These are phyloP conservation scores for Ustilago vetiveriae DNA, from an alignment of 1,284 basidiomycete genomes.

Conservation along the genomic window DNA sequence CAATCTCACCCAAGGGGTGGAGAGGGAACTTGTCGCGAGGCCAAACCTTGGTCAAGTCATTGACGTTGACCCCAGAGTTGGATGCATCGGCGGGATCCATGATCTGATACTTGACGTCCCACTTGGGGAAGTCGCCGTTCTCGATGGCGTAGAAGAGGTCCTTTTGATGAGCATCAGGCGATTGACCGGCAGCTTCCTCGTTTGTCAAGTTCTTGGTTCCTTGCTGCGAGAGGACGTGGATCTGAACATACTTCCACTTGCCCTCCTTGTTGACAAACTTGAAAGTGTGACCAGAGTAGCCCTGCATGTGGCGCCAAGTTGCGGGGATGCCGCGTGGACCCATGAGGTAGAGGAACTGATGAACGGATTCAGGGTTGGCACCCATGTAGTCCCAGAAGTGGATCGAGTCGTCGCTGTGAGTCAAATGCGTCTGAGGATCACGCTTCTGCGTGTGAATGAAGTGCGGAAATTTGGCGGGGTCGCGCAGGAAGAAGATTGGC, in stretches of 20 bases:
- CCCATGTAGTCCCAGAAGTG: constrained; percentile 54
- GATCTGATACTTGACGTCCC: constrained; percentile 59
- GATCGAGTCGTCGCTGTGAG: constrained; percentile 40
- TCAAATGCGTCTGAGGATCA: constrained; percentile 45
- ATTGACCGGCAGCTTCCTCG: constrained; percentile 39
- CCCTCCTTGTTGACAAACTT: constrained; percentile 56
- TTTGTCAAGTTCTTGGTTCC: constrained; percentile 44
- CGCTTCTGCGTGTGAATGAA: constrained; percentile 61
- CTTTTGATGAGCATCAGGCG: constrained; percentile 51
- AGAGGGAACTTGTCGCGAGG: constrained; percentile 50
- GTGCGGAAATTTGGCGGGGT: constrained; percentile 55
- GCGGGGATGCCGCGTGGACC: constrained; percentile 49
- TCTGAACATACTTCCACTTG: constrained; percentile 53
- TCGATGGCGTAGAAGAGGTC: constrained; percentile 63
- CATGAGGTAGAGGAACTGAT: constrained; percentile 54
- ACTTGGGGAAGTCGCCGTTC: constrained; percentile 58
- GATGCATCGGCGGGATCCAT: constrained; percentile 46
- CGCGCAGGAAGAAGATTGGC: constrained; percentile 56
- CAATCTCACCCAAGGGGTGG: constrained; percentile 53
- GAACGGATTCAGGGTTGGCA: constrained; percentile 42
- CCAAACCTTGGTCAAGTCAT: constrained; percentile 58
- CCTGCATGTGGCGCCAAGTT: constrained; percentile 45
- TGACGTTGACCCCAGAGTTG: constrained; percentile 40
- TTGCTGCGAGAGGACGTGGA: constrained; percentile 53
- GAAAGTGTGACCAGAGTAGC: constrained; percentile 56